Evolutionary conservation across 345 rosid genomes (phyloP).

Genomic region (Eucalyptus regnans): DNA sequence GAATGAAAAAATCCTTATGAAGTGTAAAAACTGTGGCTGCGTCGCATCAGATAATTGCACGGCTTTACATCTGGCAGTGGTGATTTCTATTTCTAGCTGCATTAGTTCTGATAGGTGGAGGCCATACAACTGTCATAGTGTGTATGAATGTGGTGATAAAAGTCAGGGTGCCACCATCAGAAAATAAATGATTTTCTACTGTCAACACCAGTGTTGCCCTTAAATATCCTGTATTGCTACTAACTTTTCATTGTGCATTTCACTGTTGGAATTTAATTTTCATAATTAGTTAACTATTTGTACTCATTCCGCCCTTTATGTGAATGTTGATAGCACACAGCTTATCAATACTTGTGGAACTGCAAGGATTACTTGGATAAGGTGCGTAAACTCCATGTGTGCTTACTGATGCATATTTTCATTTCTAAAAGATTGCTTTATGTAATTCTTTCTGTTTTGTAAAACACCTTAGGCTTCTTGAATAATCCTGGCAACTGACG

Average conservation of each 20-base stretch:
- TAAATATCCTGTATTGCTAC: too few relatives aligned
- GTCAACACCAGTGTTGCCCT: too few relatives aligned
- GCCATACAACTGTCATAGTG: neutral
- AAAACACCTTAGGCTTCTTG: slow-evolving; percentile 17
- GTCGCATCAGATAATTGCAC: neutral
- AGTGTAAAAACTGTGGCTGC: neutral
- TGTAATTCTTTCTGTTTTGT: neutral
- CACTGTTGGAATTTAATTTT: too few relatives aligned
- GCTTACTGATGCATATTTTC: neutral
- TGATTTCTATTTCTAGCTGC: neutral
- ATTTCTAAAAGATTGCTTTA: neutral
- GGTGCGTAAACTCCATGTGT: slow-evolving; percentile 1
- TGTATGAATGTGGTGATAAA: too few relatives aligned
- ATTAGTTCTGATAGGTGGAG: neutral
- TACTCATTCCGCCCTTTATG: too few relatives aligned
- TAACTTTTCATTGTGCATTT: too few relatives aligned
- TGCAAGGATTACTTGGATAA: slow-evolving; percentile 36
- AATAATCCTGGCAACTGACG: slow-evolving; percentile 43
- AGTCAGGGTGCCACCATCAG: too few relatives aligned
- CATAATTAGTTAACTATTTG: too few relatives aligned
- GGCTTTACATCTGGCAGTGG: neutral
- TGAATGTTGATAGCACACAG: too few relatives aligned
- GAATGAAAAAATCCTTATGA: neutral
- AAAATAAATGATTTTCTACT: too few relatives aligned
- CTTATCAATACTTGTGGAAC: slow-evolving; percentile 9